phyloP scores from a whole-genome alignment of 2,329 filamentous ascomycete genomes.

The Microdochium paspali region DNA sequence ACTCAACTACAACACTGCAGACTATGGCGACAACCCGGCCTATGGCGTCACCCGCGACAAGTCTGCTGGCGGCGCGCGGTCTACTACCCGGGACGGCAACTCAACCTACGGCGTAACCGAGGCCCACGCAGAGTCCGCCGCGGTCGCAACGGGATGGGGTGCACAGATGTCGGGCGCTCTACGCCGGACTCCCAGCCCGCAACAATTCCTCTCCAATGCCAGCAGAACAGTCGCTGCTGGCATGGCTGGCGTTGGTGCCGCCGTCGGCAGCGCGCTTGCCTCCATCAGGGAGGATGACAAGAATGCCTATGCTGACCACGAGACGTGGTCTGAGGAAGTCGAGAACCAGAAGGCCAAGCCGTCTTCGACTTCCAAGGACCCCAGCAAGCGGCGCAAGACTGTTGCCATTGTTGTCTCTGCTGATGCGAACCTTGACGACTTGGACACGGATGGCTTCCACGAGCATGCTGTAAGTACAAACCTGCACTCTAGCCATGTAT shows the following conservation, averaged over 20 bases:
- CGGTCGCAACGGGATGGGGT: conserved; percentile 49
- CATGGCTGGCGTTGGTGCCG: conserved; percentile 73
- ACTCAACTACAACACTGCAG: conserved; percentile 38
- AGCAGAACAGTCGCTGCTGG: conserved; percentile 74
- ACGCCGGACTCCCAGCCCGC: conserved; percentile 73
- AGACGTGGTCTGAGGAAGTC: conserved; percentile 86
- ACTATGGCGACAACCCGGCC: conserved; percentile 39
- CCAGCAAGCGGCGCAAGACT: conserved; percentile 54
- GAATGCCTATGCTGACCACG: conserved; percentile 73
- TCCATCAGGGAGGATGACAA: conserved; percentile 79
- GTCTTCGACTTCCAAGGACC: conserved; percentile 18
- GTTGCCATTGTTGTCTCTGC: conserved; percentile 87
- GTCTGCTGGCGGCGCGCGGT: conserved; percentile 16
- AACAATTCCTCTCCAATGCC: conserved; percentile 79
- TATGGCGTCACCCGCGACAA: conserved; percentile 32
- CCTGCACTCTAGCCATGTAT: background rate
- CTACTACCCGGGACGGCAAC: conserved; percentile 25
- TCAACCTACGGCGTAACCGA: conserved; percentile 30
- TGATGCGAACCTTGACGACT: conserved; percentile 49
- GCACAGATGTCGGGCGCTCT: conserved; percentile 73
- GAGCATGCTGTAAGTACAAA: conserved; percentile 68
- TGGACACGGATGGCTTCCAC: conserved; percentile 52
- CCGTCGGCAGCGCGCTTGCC: conserved; percentile 71
- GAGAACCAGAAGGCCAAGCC: conserved; percentile 50
- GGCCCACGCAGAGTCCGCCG: conserved; percentile 21